Evolutionary conservation across 768 basidiomycete species (phyloP).

Genomic region (Rhizopogon roseolus): DNA sequence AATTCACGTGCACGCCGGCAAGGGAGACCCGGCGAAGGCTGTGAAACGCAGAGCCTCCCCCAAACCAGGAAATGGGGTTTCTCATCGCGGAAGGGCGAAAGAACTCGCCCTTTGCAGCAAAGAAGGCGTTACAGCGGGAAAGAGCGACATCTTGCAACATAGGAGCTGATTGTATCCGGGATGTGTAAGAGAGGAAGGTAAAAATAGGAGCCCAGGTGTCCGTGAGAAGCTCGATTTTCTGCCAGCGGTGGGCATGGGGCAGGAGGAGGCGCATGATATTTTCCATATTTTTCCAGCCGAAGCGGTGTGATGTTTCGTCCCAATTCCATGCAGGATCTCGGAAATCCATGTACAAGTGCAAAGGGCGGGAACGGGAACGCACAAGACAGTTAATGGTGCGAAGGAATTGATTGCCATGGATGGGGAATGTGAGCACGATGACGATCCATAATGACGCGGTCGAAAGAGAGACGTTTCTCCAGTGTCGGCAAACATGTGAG

Average conservation of each 20-base stretch:
- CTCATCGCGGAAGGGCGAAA: slow-evolving; percentile 41
- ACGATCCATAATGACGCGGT: slow-evolving; percentile 46
- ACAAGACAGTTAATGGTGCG: slow-evolving; percentile 34
- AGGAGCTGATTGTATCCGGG: slow-evolving; percentile 27
- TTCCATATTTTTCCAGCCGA: slow-evolving; percentile 40
- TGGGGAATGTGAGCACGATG: slow-evolving; percentile 43
- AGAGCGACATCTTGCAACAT: slow-evolving; percentile 38
- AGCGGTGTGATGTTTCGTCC: slow-evolving; percentile 40
- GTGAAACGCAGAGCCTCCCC: slow-evolving; percentile 23
- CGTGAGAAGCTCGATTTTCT: slow-evolving; percentile 42
- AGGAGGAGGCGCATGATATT: slow-evolving; percentile 39
- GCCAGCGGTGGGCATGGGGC: slow-evolving; percentile 44
- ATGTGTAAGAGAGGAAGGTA: slow-evolving; percentile 41
- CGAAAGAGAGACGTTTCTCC: slow-evolving; percentile 44
- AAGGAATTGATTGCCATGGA: slow-evolving; percentile 30
- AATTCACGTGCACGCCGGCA: slow-evolving; percentile 56
- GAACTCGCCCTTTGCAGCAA: slow-evolving; percentile 36
- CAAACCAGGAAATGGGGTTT: slow-evolving; percentile 39
- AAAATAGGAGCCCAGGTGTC: slow-evolving; percentile 61
- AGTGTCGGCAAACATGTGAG: slow-evolving; percentile 46
- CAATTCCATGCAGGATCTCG: slow-evolving; percentile 56
- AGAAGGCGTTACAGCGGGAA: slow-evolving; percentile 55
- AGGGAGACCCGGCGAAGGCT: slow-evolving; percentile 39
- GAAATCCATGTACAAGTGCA: slow-evolving; percentile 52
- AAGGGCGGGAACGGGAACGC: slow-evolving; percentile 41